These are phyloP conservation scores for Globisporangium viniferum DNA, from an alignment of 352 stramenopile species.

Conservation along the genomic window DNA sequence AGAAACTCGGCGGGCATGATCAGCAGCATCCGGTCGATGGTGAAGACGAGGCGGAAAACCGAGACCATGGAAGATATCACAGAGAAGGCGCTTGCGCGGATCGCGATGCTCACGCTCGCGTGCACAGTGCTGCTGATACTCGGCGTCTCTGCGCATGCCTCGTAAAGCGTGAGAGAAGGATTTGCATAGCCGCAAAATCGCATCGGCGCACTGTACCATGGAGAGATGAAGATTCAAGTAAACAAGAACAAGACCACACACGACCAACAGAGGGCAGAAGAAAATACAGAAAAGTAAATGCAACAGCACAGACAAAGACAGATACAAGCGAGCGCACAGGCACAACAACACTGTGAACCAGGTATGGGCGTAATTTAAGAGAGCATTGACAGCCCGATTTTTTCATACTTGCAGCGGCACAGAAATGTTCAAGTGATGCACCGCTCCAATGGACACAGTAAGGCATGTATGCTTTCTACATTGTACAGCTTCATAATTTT, in stretches of 20 bases:
- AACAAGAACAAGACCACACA: background rate
- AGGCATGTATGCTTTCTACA: no score
- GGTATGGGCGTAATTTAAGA: no score
- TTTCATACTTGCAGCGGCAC: no score
- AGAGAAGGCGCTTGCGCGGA: slow-evolving; percentile 28
- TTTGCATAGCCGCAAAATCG: background rate
- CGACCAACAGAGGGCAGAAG: background rate
- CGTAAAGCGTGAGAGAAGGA: slow-evolving; percentile 1
- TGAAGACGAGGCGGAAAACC: slow-evolving; percentile 23
- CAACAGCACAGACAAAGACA: background rate
- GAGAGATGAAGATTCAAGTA: background rate
- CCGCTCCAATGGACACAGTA: no score
- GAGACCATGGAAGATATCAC: slow-evolving; percentile 40
- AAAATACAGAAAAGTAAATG: background rate
- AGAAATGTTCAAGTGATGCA: no score
- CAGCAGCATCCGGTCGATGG: slow-evolving; percentile 16
- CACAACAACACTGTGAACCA: background rate
- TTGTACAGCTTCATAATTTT: no score
- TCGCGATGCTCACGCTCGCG: slow-evolving; percentile 33
- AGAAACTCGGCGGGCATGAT: slow-evolving; percentile 6
- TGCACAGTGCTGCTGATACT: slow-evolving; percentile 33
- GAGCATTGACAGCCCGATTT: no score
- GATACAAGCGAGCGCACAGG: background rate
- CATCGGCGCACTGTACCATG: background rate
- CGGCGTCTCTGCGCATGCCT: slow-evolving; percentile 27